Percentiles rank a stretch among this genome's conserved stretches.
Conservation (phyloP, 139 green algal species). For the Tetraselmis chui region DNA sequence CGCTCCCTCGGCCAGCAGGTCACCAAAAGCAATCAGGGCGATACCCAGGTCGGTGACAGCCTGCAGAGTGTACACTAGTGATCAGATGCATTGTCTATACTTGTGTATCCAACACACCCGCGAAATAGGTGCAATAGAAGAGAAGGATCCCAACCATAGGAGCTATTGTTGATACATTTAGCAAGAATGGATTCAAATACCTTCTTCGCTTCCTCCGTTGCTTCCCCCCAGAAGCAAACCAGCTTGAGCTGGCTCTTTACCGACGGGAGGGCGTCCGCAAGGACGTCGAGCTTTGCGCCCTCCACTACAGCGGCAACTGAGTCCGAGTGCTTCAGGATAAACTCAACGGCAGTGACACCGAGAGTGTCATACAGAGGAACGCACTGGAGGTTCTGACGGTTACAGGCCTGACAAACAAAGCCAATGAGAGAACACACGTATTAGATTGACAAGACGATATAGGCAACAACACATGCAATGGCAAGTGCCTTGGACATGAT, state of each 20-base stretch:
- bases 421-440: background rate
- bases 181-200: background rate
- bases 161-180: too few relatives aligned
- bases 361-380: slow-evolving; percentile 32
- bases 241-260: slow-evolving; percentile 46
- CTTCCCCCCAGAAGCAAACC: slow-evolving; percentile 74
- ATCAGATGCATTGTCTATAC: too few relatives aligned
- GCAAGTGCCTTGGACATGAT: background rate
- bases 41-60: slow-evolving; percentile 29
- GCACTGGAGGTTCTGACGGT: background rate
- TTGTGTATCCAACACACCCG: too few relatives aligned
- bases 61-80: slow-evolving; percentile 26
- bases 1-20: slow-evolving; percentile 50
- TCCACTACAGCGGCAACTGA: slow-evolving; percentile 12
- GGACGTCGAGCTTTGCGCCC: background rate
- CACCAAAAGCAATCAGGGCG: slow-evolving; percentile 47
- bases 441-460: background rate
- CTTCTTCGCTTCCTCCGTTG: background rate
- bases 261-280: slow-evolving; percentile 50
- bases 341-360: slow-evolving; percentile 20
- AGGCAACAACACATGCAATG: background rate
- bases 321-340: slow-evolving; percentile 25
- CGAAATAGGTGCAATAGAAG: too few relatives aligned
- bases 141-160: too few relatives aligned
- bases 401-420: slow-evolving; percentile 3